Evolutionary conservation across 345 rosid species (phyloP).

Genomic region (Syzygium oleosum): DNA sequence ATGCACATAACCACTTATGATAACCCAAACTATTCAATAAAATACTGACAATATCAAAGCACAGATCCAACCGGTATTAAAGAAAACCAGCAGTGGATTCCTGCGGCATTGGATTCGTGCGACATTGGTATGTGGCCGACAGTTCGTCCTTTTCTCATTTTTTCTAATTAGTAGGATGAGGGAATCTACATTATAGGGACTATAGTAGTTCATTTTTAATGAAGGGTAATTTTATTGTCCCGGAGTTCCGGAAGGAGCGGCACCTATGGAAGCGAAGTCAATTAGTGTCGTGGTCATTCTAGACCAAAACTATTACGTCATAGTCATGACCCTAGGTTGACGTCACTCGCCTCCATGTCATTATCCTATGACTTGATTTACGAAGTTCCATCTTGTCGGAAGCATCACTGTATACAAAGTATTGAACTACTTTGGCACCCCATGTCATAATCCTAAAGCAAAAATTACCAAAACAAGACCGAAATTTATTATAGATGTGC

Average conservation of each 20-base stretch:
- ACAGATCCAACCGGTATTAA: not conserved
- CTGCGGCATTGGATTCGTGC: not conserved
- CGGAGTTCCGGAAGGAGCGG: fast-evolving
- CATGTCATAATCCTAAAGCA: too few relatives aligned
- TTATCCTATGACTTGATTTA: not conserved
- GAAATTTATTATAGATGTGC: too few relatives aligned
- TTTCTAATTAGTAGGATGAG: not conserved
- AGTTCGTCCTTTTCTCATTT: not conserved
- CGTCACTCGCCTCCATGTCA: not conserved
- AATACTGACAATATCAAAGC: not conserved
- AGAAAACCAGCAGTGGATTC: not conserved
- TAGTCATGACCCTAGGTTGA: not conserved
- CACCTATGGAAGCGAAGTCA: not conserved
- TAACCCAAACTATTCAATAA: too few relatives aligned
- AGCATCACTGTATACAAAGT: not conserved
- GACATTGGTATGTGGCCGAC: not conserved
- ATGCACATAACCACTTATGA: fast-evolving
- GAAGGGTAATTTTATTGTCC: not conserved
- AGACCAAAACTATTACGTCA: not conserved
- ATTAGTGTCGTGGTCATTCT: not conserved
- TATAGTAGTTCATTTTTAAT: too few relatives aligned
- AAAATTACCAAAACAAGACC: too few relatives aligned
- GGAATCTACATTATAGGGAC: not conserved
- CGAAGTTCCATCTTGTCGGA: too few relatives aligned
- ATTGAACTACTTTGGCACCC: too few relatives aligned